A percentile compares a stretch with the other conserved stretches of the same genome.
Evolutionary conservation across 1,139 yeast species (phyloP).

Genomic region (Sugiyamaella castrensis): DNA sequence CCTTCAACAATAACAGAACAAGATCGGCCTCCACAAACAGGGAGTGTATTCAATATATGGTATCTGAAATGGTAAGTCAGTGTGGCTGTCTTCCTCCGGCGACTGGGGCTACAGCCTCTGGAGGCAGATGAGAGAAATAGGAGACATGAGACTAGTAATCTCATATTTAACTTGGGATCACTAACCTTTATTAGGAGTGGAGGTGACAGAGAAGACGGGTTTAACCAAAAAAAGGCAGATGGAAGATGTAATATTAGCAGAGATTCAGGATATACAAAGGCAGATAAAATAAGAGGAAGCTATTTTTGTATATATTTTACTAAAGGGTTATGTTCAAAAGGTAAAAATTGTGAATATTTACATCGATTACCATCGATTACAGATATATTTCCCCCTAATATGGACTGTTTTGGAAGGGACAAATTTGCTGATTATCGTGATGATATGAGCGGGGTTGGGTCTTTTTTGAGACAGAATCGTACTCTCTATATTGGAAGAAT

Average conservation of each 20-base stretch:
- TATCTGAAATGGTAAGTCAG: conserved; percentile 63
- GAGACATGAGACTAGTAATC: no score
- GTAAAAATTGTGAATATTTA: conserved; percentile 67
- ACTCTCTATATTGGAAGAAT: conserved; percentile 80
- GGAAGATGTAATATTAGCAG: conserved; percentile 54
- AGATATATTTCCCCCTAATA: conserved; percentile 54
- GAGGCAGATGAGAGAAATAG: neutral
- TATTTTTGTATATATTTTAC: conserved; percentile 82
- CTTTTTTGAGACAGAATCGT: conserved; percentile 64
- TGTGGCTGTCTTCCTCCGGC: no score
- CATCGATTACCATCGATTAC: conserved; percentile 68
- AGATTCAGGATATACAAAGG: conserved; percentile 78
- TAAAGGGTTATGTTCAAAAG: conserved; percentile 80
- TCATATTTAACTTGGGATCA: neutral
- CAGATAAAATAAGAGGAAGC: conserved; percentile 48
- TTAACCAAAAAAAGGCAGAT: conserved; percentile 46
- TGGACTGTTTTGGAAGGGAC: conserved; percentile 93
- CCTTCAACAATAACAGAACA: conserved; percentile 60
- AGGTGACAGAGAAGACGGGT: conserved; percentile 39
- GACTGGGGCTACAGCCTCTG: neutral
- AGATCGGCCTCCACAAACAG: conserved; percentile 74
- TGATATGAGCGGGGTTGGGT: conserved; percentile 94
- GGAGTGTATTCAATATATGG: conserved; percentile 82
- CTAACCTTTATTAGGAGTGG: conserved; percentile 31
- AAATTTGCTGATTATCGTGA: conserved; percentile 79